These are phyloP conservation scores for Metarhizium rileyi DNA, from an alignment of 2,329 filamentous ascomycete species.

Conservation along the genomic window DNA sequence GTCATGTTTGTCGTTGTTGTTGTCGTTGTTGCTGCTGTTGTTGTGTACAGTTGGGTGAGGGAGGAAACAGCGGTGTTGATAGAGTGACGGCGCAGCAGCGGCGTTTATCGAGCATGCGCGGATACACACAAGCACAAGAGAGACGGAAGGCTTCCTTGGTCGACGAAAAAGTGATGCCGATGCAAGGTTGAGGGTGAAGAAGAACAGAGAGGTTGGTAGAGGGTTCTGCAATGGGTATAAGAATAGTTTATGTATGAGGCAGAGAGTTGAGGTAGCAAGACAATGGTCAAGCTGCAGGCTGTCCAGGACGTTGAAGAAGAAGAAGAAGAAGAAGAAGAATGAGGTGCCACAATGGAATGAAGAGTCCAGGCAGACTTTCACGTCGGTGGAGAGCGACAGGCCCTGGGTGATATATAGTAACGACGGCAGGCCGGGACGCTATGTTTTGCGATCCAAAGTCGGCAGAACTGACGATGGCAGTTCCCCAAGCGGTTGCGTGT, in stretches of 20 bases:
- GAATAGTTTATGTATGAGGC: too few species aligned
- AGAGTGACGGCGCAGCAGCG: neutral
- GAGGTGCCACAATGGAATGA: neutral
- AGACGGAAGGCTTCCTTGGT: too few species aligned
- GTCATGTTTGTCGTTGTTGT: constrained; percentile 21
- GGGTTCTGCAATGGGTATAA: neutral
- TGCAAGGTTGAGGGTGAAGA: neutral
- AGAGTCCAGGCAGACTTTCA: neutral
- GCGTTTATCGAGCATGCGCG: too few species aligned
- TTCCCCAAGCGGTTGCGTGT: neutral
- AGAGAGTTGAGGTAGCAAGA: neutral
- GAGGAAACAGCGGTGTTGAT: neutral
- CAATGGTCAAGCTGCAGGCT: neutral
- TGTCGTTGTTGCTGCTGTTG: constrained; percentile 3
- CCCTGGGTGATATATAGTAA: neutral
- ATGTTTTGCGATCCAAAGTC: neutral
- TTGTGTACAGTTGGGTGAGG: neutral
- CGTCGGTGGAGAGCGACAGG: neutral
- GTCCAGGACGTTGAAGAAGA: neutral
- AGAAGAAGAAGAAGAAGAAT: neutral
- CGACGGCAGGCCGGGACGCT: neutral
- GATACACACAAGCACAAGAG: too few species aligned
- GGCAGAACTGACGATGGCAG: neutral
- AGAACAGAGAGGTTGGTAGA: neutral
- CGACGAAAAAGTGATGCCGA: too few species aligned